Evolutionary conservation across 768 basidiomycete species (phyloP).

Genomic region (Nevesoporus exiguus): DNA sequence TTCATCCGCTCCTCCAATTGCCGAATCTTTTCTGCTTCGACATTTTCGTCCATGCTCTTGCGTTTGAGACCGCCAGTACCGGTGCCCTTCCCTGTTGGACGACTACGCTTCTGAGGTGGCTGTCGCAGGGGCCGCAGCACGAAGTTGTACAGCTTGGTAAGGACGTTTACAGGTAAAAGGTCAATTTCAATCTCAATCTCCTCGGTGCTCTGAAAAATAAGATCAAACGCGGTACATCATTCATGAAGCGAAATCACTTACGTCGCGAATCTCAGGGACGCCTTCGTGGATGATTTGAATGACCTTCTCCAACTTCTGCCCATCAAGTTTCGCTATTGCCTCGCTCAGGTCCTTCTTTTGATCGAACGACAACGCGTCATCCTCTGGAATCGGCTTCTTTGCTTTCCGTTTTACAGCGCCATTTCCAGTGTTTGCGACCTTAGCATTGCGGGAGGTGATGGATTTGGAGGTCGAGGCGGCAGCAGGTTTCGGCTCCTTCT

Average conservation of each 20-base stretch:
- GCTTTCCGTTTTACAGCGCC: constrained; percentile 52
- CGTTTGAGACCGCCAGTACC: constrained; percentile 89
- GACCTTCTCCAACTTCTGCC: constrained; percentile 78
- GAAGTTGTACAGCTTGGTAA: constrained; percentile 93
- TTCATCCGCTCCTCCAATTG: constrained; percentile 85
- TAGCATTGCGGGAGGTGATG: constrained; percentile 44
- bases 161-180: constrained; percentile 76
- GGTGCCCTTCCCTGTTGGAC: constrained; percentile 66
- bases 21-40: constrained; percentile 93
- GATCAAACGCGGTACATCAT: constrained; percentile 11
- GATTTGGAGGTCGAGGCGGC: constrained; percentile 66
- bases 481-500: constrained; percentile 55
- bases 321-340: constrained; percentile 85
- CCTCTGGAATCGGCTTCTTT: constrained; percentile 69
- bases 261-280: constrained; percentile 90
- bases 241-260: constrained; percentile 42
- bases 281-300: constrained; percentile 95
- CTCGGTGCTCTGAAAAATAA: constrained; percentile 72
- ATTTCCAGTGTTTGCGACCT: constrained; percentile 36
- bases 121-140: constrained; percentile 79
- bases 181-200: constrained; percentile 99
- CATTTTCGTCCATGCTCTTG: constrained; percentile 96
- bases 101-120: constrained; percentile 60
- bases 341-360: constrained; percentile 99
- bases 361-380: constrained; percentile 85